Evolutionary conservation across 345 rosid species (phyloP), one percentile per base, ranked within the genome.

Genomic region (Alliaria petiolata): DNA sequence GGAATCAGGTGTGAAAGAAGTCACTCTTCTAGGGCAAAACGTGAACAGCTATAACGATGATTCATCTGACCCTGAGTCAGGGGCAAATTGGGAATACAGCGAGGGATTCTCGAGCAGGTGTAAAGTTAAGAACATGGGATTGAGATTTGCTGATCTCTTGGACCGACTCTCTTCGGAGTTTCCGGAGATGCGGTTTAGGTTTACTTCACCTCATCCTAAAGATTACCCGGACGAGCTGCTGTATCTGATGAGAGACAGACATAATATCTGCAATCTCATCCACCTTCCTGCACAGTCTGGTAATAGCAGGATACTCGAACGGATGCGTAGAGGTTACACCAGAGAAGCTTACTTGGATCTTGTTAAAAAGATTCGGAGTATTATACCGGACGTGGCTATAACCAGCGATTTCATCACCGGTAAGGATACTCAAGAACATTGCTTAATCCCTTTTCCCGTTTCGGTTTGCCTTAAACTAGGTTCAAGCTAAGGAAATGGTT

Each of bases 151-250:
- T 17, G 96, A 95, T 85, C 99, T 95, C 65, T 81, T 95, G 70
- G 93, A 91, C 57, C 42, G 82, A 22, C 96, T 95, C 70, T 86
- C 99, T 26, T 7, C 71, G n/a, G 91, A 87, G 76, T 93, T 84
- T 76, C 96, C 96, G n/a, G 97, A 95, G 75, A 93, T 89, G 86
- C 80, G 98, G 68, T 93, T 93, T 78, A 84, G 96, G 87, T 93
- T 82, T 83, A 93, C 98, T 20, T 93, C 98, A 1, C 98, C 95
- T 28, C 97, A 95, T 74, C 96, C 97, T 57, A 95, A 95, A 76
- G 99, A 91, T 83, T 91, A 82, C 69, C 96, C 97, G 0, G 96
- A 86, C 49, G 96, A 89, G 61, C 80, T 91, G 65, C 54, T 93
- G 56, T 83, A 83, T 83, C 28, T 91, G 61, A 93, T 93, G 99